Conservation (phyloP, 768 basidiomycete species). For the Tulasnella sp. region DNA sequence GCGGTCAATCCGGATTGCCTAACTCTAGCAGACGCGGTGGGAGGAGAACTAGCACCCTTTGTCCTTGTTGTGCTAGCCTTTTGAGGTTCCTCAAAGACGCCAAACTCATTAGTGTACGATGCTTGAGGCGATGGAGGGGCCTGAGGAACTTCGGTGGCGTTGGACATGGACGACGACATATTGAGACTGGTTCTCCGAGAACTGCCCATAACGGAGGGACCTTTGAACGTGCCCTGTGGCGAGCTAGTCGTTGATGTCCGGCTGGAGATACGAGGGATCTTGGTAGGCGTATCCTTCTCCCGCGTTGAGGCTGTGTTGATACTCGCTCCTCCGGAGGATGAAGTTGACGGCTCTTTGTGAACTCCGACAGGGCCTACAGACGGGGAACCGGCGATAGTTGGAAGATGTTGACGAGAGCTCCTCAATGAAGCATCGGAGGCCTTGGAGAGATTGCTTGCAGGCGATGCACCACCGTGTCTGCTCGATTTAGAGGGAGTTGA, state of each 20-base stretch:
- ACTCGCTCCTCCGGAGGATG: constrained; percentile 28
- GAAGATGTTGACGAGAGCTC: constrained; percentile 52
- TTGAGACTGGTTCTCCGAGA: constrained; percentile 54
- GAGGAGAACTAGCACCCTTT: not conserved
- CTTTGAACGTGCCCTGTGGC: constrained; percentile 46
- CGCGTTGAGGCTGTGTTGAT: constrained; percentile 1
- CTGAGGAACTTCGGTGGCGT: constrained; percentile 12
- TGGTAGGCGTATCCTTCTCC: constrained; percentile 75
- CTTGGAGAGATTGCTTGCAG: constrained; percentile 76
- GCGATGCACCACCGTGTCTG: constrained; percentile 44
- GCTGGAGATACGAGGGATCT: constrained; percentile 87
- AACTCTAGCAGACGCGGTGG: constrained; percentile 1
- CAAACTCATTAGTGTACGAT: constrained; percentile 45
- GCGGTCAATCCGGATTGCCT: too few relatives aligned
- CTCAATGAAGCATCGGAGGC: constrained; percentile 74
- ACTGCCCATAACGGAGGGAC: constrained; percentile 32
- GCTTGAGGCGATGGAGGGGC: constrained; percentile 17
- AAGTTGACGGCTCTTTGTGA: constrained; percentile 38
- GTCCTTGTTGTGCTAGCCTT: constrained; percentile 19
- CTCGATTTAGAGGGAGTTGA: constrained; percentile 26
- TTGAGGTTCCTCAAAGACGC: constrained; percentile 57
- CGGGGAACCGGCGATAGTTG: constrained; percentile 88
- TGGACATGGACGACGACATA: constrained; percentile 19
- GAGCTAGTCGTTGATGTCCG: constrained; percentile 62
- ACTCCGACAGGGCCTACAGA: constrained; percentile 56